Percentiles rank a stretch among this genome's conserved stretches.
Conservation (phyloP, 148 eudicot genomes). For the Agrostemma githago region DNA sequence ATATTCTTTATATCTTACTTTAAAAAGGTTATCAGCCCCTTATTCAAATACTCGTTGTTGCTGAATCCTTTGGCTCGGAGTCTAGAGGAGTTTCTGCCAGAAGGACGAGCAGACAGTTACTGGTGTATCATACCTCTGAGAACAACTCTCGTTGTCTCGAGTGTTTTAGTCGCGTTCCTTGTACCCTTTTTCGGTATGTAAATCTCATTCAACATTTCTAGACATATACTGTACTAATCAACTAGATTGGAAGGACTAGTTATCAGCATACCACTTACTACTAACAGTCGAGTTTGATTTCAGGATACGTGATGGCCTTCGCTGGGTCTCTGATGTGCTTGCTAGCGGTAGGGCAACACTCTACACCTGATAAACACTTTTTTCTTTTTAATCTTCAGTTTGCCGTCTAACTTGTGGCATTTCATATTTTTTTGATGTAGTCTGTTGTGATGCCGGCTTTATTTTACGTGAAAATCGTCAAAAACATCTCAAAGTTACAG, state of each 20-base stretch:
- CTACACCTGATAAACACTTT: background rate
- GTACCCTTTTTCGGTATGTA: conserved; percentile 67
- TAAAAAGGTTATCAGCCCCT: conserved; percentile 65
- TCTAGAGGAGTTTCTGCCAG: conserved; percentile 68
- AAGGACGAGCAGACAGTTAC: conserved; percentile 28
- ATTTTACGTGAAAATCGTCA: conserved; percentile 45
- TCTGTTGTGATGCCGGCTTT: conserved; percentile 64
- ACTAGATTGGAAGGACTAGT: background rate
- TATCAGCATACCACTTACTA: background rate
- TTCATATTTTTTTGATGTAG: conserved; percentile 28
- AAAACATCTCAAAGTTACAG: conserved; percentile 42
- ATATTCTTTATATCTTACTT: background rate
- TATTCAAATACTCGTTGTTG: conserved; percentile 69
- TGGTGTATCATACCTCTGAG: conserved; percentile 53
- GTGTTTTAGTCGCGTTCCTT: conserved; percentile 59
- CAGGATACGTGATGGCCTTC: conserved; percentile 78
- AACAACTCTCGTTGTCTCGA: conserved; percentile 53
- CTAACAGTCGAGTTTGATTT: conserved; percentile 14
- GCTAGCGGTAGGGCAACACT: conserved; percentile 45
- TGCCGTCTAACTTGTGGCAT: background rate
- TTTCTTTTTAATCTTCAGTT: background rate
- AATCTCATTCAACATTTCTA: background rate
- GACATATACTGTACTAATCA: background rate
- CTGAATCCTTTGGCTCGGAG: conserved; percentile 74
- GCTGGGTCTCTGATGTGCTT: conserved; percentile 65